phyloP scores from a whole-genome alignment of 257 asterid genomes.

The Gentiana straminea region DNA sequence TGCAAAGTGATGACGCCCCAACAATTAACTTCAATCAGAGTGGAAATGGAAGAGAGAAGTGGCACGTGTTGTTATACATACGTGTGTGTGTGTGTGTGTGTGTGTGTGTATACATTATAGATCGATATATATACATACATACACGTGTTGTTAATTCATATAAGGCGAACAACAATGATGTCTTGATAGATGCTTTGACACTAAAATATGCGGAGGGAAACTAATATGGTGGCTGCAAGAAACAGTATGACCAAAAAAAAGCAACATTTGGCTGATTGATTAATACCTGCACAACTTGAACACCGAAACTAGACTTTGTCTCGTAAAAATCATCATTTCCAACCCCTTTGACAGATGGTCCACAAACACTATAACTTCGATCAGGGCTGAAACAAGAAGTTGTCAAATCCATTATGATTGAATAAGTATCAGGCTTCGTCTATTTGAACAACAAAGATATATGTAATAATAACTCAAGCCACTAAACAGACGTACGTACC shows the following conservation, averaged over 20 bases:
- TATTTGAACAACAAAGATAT: slow-evolving; percentile 8
- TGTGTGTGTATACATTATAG: no score
- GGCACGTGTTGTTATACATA: no score
- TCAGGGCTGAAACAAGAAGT: slow-evolving; percentile 63
- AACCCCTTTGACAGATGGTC: slow-evolving; percentile 81
- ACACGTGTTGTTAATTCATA: no score
- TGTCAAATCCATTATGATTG: slow-evolving; percentile 11
- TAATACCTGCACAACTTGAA: slow-evolving; percentile 92
- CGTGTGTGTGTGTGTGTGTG: no score
- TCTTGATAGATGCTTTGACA: no score
- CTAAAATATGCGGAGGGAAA: background rate
- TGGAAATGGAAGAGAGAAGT: no score
- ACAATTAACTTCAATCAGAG: no score
- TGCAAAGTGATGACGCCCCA: background rate
- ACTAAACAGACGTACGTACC: slow-evolving; percentile 24
- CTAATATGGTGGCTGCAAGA: background rate
- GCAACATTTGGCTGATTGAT: background rate
- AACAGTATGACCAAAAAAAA: background rate
- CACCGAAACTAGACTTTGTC: slow-evolving; percentile 88
- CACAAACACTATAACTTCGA: slow-evolving; percentile 80
- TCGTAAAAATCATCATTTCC: slow-evolving; percentile 81
- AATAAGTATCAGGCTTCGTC: slow-evolving; percentile 2
- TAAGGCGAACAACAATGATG: no score
- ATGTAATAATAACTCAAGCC: background rate
- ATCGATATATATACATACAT: no score